These are phyloP conservation scores for Halenospora varia DNA, from an alignment of 495 filamentous ascomycete species.

Conservation along the genomic window DNA sequence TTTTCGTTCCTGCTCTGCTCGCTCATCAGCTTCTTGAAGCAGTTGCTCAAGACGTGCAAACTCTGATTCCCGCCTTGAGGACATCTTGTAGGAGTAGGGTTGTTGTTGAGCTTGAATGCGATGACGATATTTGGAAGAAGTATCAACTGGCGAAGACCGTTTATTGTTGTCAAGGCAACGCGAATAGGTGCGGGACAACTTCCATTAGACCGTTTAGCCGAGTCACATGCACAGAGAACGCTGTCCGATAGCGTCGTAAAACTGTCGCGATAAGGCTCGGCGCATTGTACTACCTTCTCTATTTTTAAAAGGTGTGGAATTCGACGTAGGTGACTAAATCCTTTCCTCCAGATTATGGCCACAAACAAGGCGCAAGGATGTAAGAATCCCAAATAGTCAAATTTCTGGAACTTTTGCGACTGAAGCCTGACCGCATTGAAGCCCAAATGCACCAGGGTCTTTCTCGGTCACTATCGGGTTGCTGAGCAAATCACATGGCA, in stretches of 20 bases:
- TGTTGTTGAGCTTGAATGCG: not conserved
- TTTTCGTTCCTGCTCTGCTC: slow-evolving; percentile 4
- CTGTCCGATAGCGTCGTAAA: not conserved
- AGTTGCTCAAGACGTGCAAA: slow-evolving; percentile 11
- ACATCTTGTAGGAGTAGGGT: slow-evolving; percentile 6
- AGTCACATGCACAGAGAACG: not conserved
- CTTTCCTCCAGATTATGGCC: not conserved
- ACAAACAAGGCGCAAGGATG: not conserved
- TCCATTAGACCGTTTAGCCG: not conserved
- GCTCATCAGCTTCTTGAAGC: slow-evolving; percentile 8
- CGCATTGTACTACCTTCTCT: not conserved
- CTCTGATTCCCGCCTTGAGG: slow-evolving; percentile 12
- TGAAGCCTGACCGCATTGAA: not conserved
- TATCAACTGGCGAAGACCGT: not conserved
- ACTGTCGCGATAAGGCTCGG: not conserved
- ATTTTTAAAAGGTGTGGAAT: not conserved
- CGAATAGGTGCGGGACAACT: not conserved
- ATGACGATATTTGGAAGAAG: not conserved
- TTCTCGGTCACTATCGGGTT: slow-evolving; percentile 1
- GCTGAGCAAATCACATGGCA: not conserved
- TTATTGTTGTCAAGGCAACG: not conserved
- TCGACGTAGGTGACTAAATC: too few relatives aligned
- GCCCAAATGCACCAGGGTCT: not conserved
- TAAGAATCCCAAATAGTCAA: slow-evolving; percentile 1
- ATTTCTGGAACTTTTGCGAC: not conserved